Base-by-base conservation (phyloP, 257 asterid genomes). In the Capsicum pubescens region DNA sequence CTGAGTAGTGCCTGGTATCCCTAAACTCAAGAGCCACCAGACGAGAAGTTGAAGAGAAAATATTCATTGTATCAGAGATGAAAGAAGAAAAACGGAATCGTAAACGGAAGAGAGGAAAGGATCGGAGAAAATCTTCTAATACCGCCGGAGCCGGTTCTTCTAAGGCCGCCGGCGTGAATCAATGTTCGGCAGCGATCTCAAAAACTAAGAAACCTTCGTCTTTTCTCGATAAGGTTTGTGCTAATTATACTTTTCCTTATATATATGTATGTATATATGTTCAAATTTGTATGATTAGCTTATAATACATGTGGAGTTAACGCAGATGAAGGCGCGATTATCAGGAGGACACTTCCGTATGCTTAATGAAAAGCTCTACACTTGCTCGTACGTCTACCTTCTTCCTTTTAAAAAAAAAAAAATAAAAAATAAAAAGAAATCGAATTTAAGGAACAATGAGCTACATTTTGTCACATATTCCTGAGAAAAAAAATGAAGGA, bases 351-450 rank as follows among this genome's bases (percentile, higher is more conserved):
- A 90, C 86, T 95, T 95, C 85, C 99, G 99, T 76, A 94, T 94
- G 98, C 88, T 95, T 78, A 95, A 95, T 89, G 99, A 94, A 90
- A 95, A 94, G 91, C 97, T 95, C 70, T 95, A 95, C 92, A 94
- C 98, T 85, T 95, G 98, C 97, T 90, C 92, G 99, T 94, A 87
- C 9, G 86, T 12, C 57, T 44, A 74, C 60, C 21, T 16, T 54
- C 21, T 61, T 17, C 32, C 32, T 52, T 16, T 82, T 69, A 5
- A 15, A 7, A 12, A 3, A 44, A 5, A 26, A 59, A n/a, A n/a
- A n/a, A n/a, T n/a, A n/a, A n/a, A n/a, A n/a, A n/a, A n/a, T n/a
- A n/a, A n/a, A n/a, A n/a, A n/a, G n/a, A n/a, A n/a, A n/a, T n/a
- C n/a, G n/a, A n/a, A n/a, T n/a, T n/a, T n/a, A n/a, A n/a, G n/a